Percentiles rank a stretch among this genome's conserved stretches.
These are phyloP conservation scores for Alternaria triticimaculans DNA, from an alignment of 2,329 filamentous ascomycete species.

Conservation along the genomic window DNA sequence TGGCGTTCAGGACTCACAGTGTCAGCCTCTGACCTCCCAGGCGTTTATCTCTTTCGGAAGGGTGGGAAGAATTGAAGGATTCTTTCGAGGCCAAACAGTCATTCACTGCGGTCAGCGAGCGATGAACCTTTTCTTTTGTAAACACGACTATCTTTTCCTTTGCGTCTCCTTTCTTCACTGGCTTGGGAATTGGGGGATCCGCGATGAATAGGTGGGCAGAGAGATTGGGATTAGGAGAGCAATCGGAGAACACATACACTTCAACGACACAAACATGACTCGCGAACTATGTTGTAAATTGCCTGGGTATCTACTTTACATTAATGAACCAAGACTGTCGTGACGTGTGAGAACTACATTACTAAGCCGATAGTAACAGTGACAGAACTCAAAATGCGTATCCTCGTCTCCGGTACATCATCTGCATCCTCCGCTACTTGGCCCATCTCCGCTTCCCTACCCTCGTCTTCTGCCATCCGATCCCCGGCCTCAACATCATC, in stretches of 20 bases:
- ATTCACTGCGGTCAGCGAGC: slow-evolving; percentile 23
- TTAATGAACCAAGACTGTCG: not conserved
- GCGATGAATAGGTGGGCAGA: slow-evolving; percentile 2
- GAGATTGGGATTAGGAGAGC: slow-evolving; percentile 1
- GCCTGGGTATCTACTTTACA: not conserved
- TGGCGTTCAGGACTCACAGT: not conserved
- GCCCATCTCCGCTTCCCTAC: slow-evolving; percentile 14
- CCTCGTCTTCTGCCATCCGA: slow-evolving; percentile 4
- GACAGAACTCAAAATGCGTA: slow-evolving; percentile 44
- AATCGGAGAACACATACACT: slow-evolving; percentile 18
- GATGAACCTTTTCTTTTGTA: slow-evolving; percentile 32
- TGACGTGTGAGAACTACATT: slow-evolving; percentile 2
- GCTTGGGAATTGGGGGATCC: slow-evolving; percentile 19
- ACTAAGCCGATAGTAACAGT: slow-evolving; percentile 42
- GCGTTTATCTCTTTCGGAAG: slow-evolving; percentile 1
- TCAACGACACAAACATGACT: slow-evolving; percentile 45
- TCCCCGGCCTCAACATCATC: slow-evolving; percentile 65
- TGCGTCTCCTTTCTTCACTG: slow-evolving; percentile 4
- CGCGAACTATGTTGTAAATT: not conserved
- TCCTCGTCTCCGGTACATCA: slow-evolving; percentile 51
- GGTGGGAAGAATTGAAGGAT: not conserved
- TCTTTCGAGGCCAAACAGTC: slow-evolving; percentile 16
- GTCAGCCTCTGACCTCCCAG: not conserved
- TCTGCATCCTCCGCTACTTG: slow-evolving; percentile 29
- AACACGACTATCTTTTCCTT: slow-evolving; percentile 5